phyloP scores from a whole-genome alignment of 75 land plant genomes.

The Picea glauca region DNA sequence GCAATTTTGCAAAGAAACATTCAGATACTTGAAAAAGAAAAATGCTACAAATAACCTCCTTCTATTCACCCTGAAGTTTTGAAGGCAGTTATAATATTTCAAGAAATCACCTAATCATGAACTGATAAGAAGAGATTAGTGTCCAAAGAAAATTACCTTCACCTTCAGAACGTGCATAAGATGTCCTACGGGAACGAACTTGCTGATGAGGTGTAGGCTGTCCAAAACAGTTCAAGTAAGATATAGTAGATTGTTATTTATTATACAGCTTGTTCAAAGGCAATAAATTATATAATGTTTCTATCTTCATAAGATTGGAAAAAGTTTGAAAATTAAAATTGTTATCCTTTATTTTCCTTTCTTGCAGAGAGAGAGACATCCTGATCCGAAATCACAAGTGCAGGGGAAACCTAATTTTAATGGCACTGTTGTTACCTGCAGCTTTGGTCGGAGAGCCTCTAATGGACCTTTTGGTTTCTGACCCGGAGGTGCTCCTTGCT shows the following conservation, averaged over 20 bases:
- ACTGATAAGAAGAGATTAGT: not conserved
- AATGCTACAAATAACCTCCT: not conserved
- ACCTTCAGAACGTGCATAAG: constrained; percentile 36
- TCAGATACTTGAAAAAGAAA: not conserved
- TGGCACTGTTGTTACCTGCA: constrained; percentile 40
- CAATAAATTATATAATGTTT: too few species aligned
- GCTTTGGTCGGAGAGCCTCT: constrained; percentile 69
- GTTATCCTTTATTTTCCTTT: not conserved
- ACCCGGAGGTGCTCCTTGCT: not conserved
- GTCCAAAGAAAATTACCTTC: constrained; percentile 22
- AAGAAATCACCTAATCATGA: not conserved
- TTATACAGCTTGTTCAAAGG: too few species aligned
- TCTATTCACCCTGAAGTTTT: not conserved
- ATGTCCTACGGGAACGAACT: constrained; percentile 47
- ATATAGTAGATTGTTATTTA: not conserved
- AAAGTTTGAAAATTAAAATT: not conserved
- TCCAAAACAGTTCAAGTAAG: constrained; percentile 1
- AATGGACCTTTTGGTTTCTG: constrained; percentile 61
- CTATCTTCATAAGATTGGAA: not conserved
- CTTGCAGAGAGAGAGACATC: not conserved
- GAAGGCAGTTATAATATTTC: not conserved
- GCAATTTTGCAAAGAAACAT: not conserved
- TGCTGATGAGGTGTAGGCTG: constrained; percentile 76
- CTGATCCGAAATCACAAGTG: not conserved
- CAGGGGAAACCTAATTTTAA: not conserved